Base-by-base conservation (phyloP, 441 rosid species). In the Pelargonium cotyledonis region DNA sequence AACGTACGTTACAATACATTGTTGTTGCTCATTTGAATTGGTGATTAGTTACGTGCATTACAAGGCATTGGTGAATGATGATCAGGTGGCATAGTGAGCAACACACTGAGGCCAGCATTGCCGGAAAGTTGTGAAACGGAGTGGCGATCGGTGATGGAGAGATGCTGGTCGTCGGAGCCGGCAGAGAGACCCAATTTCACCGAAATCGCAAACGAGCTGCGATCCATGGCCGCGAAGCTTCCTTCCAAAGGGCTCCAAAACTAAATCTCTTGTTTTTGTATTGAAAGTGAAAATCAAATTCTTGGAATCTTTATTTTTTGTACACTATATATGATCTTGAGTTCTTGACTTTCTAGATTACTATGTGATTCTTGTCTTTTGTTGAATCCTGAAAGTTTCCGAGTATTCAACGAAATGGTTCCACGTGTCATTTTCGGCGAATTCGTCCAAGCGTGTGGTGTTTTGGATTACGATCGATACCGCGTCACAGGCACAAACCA, bases 151-250 rank as follows among this genome's bases (percentile, higher is more conserved):
- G 70, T 88, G 76, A 88, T 85, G 88, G 92, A 88, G 73, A 80
- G 87, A 53, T 88, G 90, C 75, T 88, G 90, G 90, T 77, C 90
- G 8, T 16, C 88, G 1, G 92, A 88, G 35, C 86, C 87, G 64
- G 69, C 82, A 14, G 87, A 83, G 68, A 83, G 92, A 63, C 90
- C 87, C 0, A 81, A 69, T 77, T 88, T 85, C 84, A 81, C 88
- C 0, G 82, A 72, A 61, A 79, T 88, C 15, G 88, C 78, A 38
- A 74, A 75, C 0, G 84, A 74, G 49, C 74, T 88, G 16, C 79
- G 88, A 3, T 76, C 85, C 51, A 77, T 85, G 85, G 77, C 85
- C 9, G 49, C 81, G 0, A 85, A 78, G 73, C 72, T 53, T 69
- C 81, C 86, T 69, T 43, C 53, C 14, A 46, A 11, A 46, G 53